Evolutionary conservation across 306 rosid genomes (phyloP).

Genomic region (Begonia masoniana): DNA sequence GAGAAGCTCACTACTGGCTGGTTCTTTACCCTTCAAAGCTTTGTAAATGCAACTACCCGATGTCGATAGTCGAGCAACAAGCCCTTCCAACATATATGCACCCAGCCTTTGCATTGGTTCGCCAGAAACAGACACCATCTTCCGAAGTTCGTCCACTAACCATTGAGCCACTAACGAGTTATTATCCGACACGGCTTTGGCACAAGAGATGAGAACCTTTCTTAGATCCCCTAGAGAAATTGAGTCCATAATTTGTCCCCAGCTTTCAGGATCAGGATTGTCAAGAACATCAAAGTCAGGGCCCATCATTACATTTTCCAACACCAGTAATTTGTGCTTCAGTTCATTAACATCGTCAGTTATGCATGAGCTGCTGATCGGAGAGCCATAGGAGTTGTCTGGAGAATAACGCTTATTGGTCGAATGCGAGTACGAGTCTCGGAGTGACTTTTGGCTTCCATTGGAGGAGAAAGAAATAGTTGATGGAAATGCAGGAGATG

Average conservation of each 20-base stretch:
- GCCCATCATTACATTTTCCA: constrained; percentile 88
- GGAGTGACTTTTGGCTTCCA: constrained; percentile 62
- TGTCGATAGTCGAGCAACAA: constrained; percentile 52
- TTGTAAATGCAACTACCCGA: constrained; percentile 75
- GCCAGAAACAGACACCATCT: constrained; percentile 82
- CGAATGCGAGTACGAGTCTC: constrained; percentile 46
- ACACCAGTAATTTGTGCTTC: constrained; percentile 64
- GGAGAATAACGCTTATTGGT: constrained; percentile 42
- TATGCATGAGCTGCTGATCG: constrained; percentile 64
- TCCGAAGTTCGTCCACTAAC: constrained; percentile 65
- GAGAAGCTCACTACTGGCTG: constrained; percentile 62
- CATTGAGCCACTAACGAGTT: constrained; percentile 58
- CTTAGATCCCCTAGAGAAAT: constrained; percentile 54
- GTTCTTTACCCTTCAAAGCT: constrained; percentile 69
- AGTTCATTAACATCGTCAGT: constrained; percentile 55
- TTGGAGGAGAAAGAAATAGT: constrained; percentile 56
- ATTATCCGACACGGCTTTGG: constrained; percentile 61
- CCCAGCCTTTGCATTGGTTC: constrained; percentile 95
- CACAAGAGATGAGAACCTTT: constrained; percentile 59
- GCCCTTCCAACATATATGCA: constrained; percentile 95
- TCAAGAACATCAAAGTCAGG: constrained; percentile 52
- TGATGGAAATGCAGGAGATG: constrained; percentile 55
- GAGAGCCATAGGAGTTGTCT: constrained; percentile 53
- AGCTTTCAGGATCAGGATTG: constrained; percentile 44
- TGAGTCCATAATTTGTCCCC: constrained; percentile 61